A percentile compares a stretch with the other conserved stretches of the same genome.
Evolutionary conservation across 2,329 filamentous ascomycete species (phyloP).

Genomic region (Aspergillus tamarii): DNA sequence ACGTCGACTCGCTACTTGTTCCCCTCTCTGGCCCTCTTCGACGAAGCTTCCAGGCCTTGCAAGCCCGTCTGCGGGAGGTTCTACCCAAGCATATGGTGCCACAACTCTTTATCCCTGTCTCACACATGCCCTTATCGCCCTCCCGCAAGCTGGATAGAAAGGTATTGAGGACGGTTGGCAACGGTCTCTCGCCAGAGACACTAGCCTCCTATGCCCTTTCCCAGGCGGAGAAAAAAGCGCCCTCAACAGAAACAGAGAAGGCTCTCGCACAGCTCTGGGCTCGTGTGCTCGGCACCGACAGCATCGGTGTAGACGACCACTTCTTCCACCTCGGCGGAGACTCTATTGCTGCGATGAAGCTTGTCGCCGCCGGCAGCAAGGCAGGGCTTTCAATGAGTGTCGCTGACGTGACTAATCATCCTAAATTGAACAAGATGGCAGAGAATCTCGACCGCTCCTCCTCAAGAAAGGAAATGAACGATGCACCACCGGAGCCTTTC

Average conservation of each 20-base stretch:
- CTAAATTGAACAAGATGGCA: background rate
- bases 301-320: conserved; percentile 4
- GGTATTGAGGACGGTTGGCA: conserved; percentile 3
- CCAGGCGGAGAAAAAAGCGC: background rate
- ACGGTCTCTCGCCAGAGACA: background rate
- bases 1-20: background rate
- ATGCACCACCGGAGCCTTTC: background rate
- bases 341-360: conserved; percentile 27
- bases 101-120: conserved; percentile 8
- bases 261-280: conserved; percentile 6
- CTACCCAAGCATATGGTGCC: conserved; percentile 14
- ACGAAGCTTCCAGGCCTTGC: background rate
- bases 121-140: conserved; percentile 5
- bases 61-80: background rate
- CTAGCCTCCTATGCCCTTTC: background rate
- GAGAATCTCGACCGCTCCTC: background rate
- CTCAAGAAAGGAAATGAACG: background rate
- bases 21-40: background rate
- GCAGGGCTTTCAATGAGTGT: background rate
- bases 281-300: background rate
- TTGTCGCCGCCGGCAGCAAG: conserved; percentile 3
- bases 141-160: conserved; percentile 11
- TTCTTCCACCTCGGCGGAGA: conserved; percentile 37
- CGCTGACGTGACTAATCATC: background rate
- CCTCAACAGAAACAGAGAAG: background rate